Percentiles rank a stretch among this genome's conserved stretches.
These are phyloP conservation scores for Erysimum cheiranthoides DNA, from an alignment of 345 rosid genomes.

Conservation along the genomic window DNA sequence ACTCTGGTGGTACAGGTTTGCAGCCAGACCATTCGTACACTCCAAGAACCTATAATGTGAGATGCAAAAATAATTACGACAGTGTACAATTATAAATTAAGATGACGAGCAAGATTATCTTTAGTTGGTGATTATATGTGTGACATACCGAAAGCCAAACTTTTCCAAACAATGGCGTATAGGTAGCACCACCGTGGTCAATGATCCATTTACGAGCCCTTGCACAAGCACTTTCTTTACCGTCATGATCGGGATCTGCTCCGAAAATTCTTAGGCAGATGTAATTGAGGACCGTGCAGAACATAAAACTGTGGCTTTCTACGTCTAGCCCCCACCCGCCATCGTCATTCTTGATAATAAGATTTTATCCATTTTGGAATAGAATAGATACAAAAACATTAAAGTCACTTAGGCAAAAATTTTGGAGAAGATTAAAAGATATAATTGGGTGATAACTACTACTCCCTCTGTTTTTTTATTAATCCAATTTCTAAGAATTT, in stretches of 20 bases:
- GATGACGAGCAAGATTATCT: not conserved
- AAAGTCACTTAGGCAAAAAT: not conserved
- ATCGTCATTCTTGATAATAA: slow-evolving; percentile 61
- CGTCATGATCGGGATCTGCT: slow-evolving; percentile 52
- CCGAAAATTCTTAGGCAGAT: slow-evolving; percentile 69
- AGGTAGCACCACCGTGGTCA: slow-evolving; percentile 68
- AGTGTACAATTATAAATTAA: too few species aligned
- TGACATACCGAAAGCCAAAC: slow-evolving; percentile 38
- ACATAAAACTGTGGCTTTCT: slow-evolving; percentile 79
- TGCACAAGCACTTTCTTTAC: slow-evolving; percentile 49
- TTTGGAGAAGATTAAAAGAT: not conserved
- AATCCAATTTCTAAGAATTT: too few species aligned
- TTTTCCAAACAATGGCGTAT: slow-evolving; percentile 70
- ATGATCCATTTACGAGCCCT: slow-evolving; percentile 70
- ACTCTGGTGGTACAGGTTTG: slow-evolving; percentile 31
- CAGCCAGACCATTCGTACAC: slow-evolving; percentile 32
- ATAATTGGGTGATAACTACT: too few species aligned
- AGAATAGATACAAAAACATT: not conserved
- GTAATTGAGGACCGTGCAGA: slow-evolving; percentile 66
- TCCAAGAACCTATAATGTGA: slow-evolving; percentile 10
- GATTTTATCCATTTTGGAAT: not conserved
- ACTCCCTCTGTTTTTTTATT: too few species aligned
- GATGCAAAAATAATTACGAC: not conserved
- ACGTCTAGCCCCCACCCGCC: slow-evolving; percentile 92
- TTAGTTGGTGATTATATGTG: not conserved